Evolutionary conservation across 495 filamentous ascomycete genomes (phyloP), one percentile per base, ranked within the genome.

Genomic region (Aspergillus incahuasiensis): DNA sequence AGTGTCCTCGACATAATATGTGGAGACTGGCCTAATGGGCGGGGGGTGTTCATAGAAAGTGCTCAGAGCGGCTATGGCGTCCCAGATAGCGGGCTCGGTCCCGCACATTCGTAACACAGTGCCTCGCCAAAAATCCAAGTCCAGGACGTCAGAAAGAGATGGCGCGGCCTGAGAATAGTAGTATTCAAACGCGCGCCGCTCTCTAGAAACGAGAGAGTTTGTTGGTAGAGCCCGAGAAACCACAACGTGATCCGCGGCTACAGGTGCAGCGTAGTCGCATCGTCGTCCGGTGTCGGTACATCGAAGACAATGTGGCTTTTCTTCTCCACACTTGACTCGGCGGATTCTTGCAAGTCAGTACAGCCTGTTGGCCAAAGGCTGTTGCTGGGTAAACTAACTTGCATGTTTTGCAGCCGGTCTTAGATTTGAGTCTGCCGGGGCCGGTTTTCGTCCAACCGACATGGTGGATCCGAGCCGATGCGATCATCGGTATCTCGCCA

Each of bases 271-370:
- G 8, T 28, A 28, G 25, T 28, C 25, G 25, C 25, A 28, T 8
- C 25, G 8, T 8, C 79, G 71, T 1, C 78, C 76, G 0, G 76
- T 79, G 43, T 59, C 67, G 16, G 80, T 65, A 57, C 85, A 88
- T 38, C 81, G 79, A 30, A 68, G 67, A 60, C 84, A 88, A 3
- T 62, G 58, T 4, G 85, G 84, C 48, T 80, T 82, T 54, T 72
- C 73, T 64, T 88, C 85, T 66, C 83, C 85, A 68, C 85, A 88
- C 69, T 87, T 86, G 24, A 88, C 83, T 58, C 78, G 76, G 40
- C 85, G 75, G 46, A 77, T 78, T 60, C 84, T 86, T 21, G 11
- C 16, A 8, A n/a, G 32, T 52, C 25, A 40, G 38, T 20, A 15
- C 16, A 6, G 20, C 1, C n/a, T 21, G 30, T 22, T 28, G 20